Conservation (phyloP, 495 filamentous ascomycete species). For the Aspergillus cavernicola region DNA sequence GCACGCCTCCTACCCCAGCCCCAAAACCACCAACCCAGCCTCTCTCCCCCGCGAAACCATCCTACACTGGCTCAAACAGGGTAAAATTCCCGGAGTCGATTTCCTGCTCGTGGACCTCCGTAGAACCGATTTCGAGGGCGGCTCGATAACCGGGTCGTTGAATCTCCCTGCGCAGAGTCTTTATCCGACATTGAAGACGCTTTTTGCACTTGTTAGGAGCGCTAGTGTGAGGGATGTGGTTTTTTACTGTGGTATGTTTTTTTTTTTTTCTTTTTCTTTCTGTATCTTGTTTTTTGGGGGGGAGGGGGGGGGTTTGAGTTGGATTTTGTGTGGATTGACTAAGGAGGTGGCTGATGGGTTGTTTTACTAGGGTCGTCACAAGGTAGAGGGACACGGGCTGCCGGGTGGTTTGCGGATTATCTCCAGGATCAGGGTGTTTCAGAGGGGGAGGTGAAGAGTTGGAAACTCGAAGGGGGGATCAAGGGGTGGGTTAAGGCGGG, state of each 20-base stretch:
- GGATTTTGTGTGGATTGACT: background rate
- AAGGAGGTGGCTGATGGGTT: background rate
- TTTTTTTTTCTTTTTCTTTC: background rate
- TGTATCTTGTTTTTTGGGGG: background rate
- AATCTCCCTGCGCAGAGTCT: constrained; percentile 70
- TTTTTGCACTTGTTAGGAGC: constrained; percentile 52
- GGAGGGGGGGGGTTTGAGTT: background rate
- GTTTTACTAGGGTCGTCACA: constrained; percentile 54
- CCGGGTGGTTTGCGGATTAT: constrained; percentile 65
- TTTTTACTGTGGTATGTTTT: constrained; percentile 63
- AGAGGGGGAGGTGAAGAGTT: constrained; percentile 48
- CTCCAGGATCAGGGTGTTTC: constrained; percentile 36
- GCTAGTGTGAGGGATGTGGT: constrained; percentile 51
- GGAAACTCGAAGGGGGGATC: constrained; percentile 57
- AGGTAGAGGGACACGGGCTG: constrained; percentile 59
- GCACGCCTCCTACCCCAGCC: constrained; percentile 44
- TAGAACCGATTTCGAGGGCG: constrained; percentile 62
- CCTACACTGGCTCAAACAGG: constrained; percentile 36
- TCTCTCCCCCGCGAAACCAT: constrained; percentile 36
- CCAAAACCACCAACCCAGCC: constrained; percentile 23
- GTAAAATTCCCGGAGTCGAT: constrained; percentile 39
- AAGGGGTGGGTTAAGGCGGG: constrained; percentile 62
- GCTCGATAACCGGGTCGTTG: constrained; percentile 63
- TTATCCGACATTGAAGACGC: constrained; percentile 50
- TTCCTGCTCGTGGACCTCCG: constrained; percentile 64